A percentile compares a stretch with the other conserved stretches of the same genome.
These are phyloP conservation scores for Hymenoscyphus infarciens DNA, from an alignment of 2,329 filamentous ascomycete genomes.

Conservation along the genomic window DNA sequence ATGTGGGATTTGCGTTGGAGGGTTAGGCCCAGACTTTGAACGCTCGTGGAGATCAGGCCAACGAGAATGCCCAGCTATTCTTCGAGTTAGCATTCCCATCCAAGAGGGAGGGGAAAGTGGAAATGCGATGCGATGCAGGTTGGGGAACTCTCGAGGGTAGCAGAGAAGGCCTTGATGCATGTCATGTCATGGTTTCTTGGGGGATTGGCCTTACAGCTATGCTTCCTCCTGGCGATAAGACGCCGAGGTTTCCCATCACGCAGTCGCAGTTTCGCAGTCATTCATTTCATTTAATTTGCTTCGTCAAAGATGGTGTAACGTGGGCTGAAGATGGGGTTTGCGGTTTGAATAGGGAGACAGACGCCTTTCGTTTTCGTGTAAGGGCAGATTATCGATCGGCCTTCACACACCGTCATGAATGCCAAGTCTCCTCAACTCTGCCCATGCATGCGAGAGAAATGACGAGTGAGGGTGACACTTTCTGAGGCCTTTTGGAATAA, in stretches of 20 bases:
- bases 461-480: not conserved
- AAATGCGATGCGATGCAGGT: not conserved
- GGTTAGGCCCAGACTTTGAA: conserved; percentile 92
- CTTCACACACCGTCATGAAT: not conserved
- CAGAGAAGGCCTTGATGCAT: not conserved
- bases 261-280: conserved; percentile 27
- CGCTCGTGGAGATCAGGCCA: conserved; percentile 86
- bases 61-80: conserved; percentile 83
- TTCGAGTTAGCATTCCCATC: too few species aligned
- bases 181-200: not conserved
- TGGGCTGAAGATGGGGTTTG: conserved; percentile 7
- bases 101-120: conserved; percentile 9
- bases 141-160: not conserved
- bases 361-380: conserved; percentile 7
- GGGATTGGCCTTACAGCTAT: conserved; percentile 58
- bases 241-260: conserved; percentile 68
- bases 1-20: conserved; percentile 97
- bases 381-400: not conserved
- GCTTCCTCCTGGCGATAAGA: conserved; percentile 73
- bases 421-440: not conserved
- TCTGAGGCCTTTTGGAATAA: not conserved
- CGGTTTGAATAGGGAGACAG: conserved; percentile 3
- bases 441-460: not conserved
- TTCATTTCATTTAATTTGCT: conserved; percentile 27
- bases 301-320: conserved; percentile 19